Percentiles rank a stretch among this genome's conserved stretches.
phyloP scores from a whole-genome alignment of 2,329 filamentous ascomycete species.

The Phyllosticta ampelicida region DNA sequence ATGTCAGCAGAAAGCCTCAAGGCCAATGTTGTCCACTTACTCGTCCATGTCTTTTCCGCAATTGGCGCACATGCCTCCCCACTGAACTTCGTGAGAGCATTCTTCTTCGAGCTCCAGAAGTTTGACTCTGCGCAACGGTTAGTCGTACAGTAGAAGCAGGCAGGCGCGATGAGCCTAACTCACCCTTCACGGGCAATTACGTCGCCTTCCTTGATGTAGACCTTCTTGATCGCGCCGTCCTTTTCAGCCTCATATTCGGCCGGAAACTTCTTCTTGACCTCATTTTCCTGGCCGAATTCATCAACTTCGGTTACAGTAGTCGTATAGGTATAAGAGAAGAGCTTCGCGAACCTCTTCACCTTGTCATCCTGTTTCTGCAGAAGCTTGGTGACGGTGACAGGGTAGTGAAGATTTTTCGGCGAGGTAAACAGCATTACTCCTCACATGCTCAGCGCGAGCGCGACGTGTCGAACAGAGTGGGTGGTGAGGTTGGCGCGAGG shows the following conservation, averaged over 20 bases:
- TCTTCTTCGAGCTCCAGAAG: constrained; percentile 77
- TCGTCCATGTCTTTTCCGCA: constrained; percentile 97
- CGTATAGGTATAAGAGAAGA: constrained; percentile 82
- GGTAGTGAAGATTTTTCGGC: constrained; percentile 61
- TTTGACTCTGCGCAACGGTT: constrained; percentile 33
- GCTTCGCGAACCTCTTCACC: constrained; percentile 62
- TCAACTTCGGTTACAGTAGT: constrained; percentile 58
- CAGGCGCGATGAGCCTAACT: neutral
- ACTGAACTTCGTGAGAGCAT: constrained; percentile 85
- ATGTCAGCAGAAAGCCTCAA: constrained; percentile 5
- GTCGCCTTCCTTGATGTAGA: constrained; percentile 60
- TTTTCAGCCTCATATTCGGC: constrained; percentile 73
- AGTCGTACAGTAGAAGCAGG: neutral
- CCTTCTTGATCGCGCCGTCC: constrained; percentile 67
- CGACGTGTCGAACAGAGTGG: neutral
- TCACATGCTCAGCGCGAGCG: constrained; percentile 20
- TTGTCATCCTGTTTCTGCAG: constrained; percentile 64
- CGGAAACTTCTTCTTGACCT: constrained; percentile 59
- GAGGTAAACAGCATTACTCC: constrained; percentile 39
- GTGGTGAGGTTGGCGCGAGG: neutral
- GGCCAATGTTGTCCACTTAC: constrained; percentile 27
- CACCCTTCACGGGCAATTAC: constrained; percentile 27
- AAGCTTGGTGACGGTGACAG: constrained; percentile 81
- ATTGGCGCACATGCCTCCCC: constrained; percentile 76
- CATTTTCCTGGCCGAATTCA: constrained; percentile 62